These are phyloP conservation scores for Erythrophleum ivorense DNA, from an alignment of 331 rosid genomes.

Conservation along the genomic window DNA sequence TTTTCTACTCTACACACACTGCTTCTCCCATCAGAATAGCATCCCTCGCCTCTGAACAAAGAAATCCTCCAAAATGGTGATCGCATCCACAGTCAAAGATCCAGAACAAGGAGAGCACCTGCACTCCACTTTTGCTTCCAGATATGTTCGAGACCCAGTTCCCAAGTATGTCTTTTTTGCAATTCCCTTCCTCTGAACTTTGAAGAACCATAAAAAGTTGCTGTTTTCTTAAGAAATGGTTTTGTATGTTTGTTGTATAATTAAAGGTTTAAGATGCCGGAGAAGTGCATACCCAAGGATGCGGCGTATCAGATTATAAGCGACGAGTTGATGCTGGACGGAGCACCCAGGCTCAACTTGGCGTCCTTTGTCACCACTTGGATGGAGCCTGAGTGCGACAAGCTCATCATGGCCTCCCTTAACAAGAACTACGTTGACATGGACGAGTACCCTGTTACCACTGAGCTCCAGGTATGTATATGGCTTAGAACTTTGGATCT, in stretches of 20 bases:
- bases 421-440: slow-evolving; percentile 95
- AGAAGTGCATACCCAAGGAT: slow-evolving; percentile 65
- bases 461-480: slow-evolving; percentile 75
- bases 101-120: slow-evolving; percentile 43
- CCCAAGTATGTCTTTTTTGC: slow-evolving; percentile 53
- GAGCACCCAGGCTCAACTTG: slow-evolving; percentile 77
- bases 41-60: not conserved
- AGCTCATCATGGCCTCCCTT: slow-evolving; percentile 74
- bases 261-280: slow-evolving; percentile 69
- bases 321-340: slow-evolving; percentile 93
- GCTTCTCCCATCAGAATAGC: not conserved
- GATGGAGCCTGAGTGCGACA: slow-evolving; percentile 96
- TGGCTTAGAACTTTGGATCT: slow-evolving; percentile 7
- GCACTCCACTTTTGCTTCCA: slow-evolving; percentile 67
- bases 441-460: slow-evolving; percentile 96
- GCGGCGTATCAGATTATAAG: slow-evolving; percentile 81
- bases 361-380: slow-evolving; percentile 96
- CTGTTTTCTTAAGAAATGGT: not conserved
- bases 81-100: slow-evolving; percentile 44
- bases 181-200: not conserved
- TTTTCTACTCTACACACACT: not conserved
- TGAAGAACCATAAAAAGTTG: not conserved
- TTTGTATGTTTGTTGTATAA: slow-evolving; percentile 18
- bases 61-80: slow-evolving; percentile 44
- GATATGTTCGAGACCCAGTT: slow-evolving; percentile 58